Evolutionary conservation across 345 rosid species (phyloP), one percentile per base, ranked within the genome.

Genomic region (Eucalyptus tenuipes): DNA sequence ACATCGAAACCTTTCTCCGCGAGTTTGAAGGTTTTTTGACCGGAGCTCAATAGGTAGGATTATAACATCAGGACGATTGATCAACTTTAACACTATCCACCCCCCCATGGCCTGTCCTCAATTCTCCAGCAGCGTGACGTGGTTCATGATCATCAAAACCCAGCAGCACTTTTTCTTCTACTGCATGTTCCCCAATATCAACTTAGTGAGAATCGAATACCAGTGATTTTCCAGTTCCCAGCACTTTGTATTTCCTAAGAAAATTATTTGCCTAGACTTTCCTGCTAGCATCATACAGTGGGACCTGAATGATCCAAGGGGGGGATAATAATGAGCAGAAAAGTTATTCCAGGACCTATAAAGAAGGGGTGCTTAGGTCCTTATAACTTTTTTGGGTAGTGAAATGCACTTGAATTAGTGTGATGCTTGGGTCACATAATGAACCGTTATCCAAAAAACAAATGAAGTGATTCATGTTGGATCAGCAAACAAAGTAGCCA

Each of bases 251-350:
- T 87, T 92, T 95, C 90, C 91, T 92, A 86, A 94, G 94, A 90
- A 89, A 93, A 88, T 94, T 93, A 90, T 91, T 90, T 49, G 80
- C 86, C 71, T 94, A 85, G 50, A 90, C 87, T 50, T 55, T 92
- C 91, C 89, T 88, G 91, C 93, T 90, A 86, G 88, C 92, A 92
- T 95, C 95, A 82, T 92, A 94, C 87, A 94, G 89, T 93, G 86
- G 92, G 88, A 94, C 91, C 96, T 94, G 92, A 75, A 48, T 89
- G 64, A 89, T 45, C 87, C 81, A 59, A 86, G 85, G 33, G 82
- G 86, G 64, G 33, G 61, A 49, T 88, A 79, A 49, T 53, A 89
- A 85, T 68, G 61, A 52, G 88, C 20, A 59, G 88, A 75, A 80
- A 37, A 57, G 82, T 13, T 87, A 49, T 49, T 37, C 13, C 12